Conservation (phyloP, 2,329 filamentous ascomycete species). For the Paramyrothecium roridum region DNA sequence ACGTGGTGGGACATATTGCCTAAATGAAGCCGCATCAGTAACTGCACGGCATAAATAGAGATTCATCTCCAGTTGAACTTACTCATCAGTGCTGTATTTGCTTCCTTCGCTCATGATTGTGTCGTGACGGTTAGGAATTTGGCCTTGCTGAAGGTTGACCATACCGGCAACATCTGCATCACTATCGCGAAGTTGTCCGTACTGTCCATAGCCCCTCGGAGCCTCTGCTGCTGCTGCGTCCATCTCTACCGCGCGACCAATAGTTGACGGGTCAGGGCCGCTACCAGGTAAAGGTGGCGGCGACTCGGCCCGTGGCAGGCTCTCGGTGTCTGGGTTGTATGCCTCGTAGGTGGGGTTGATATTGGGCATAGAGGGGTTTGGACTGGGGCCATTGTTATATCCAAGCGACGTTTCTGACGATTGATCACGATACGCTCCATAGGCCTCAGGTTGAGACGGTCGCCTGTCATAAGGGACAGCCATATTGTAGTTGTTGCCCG, state of each 20-base stretch:
- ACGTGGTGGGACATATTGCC: constrained; percentile 54
- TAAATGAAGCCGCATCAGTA: constrained; percentile 8
- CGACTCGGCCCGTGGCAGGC: constrained; percentile 59
- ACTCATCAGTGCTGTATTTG: constrained; percentile 72
- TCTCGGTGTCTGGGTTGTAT: constrained; percentile 38
- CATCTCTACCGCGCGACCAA: constrained; percentile 77
- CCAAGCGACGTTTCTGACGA: constrained; percentile 28
- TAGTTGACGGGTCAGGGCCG: constrained; percentile 28
- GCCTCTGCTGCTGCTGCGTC: constrained; percentile 56
- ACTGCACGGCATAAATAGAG: neutral
- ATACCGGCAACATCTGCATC: constrained; percentile 72
- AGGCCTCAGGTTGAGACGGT: constrained; percentile 32
- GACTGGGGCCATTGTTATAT: constrained; percentile 22
- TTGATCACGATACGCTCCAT: constrained; percentile 33
- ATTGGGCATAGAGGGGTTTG: constrained; percentile 33
- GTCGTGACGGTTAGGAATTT: constrained; percentile 37
- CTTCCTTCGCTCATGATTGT: constrained; percentile 64
- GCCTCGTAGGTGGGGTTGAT: constrained; percentile 35
- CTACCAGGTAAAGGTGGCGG: constrained; percentile 57
- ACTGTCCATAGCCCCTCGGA: constrained; percentile 40
- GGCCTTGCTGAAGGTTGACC: constrained; percentile 65
- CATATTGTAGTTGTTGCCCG: constrained; percentile 34
- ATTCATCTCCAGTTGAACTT: constrained; percentile 17
- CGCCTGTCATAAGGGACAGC: constrained; percentile 33
- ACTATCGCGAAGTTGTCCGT: constrained; percentile 53